Evolutionary conservation across 441 rosid species (phyloP).

Genomic region (Populus hybrid): DNA sequence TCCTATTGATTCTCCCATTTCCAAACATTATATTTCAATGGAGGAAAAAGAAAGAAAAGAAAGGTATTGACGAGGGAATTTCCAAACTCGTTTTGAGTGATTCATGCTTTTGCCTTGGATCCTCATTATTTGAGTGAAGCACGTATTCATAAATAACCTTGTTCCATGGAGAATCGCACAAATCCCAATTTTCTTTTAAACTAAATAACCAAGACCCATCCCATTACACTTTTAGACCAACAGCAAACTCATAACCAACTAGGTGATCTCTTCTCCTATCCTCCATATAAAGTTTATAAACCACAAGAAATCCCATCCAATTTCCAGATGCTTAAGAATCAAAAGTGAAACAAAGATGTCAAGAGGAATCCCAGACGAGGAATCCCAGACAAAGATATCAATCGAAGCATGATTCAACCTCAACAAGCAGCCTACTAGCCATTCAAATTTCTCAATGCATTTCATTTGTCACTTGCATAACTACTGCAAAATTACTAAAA

Average conservation of each 20-base stretch:
- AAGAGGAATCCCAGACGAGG: too few species aligned
- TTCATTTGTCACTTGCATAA: neutral
- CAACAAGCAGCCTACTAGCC: neutral
- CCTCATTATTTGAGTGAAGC: neutral
- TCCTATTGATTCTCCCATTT: neutral
- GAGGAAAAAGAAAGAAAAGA: neutral
- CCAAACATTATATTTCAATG: neutral
- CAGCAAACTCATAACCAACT: neutral
- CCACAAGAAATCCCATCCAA: neutral
- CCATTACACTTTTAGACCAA: neutral
- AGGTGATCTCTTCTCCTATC: neutral
- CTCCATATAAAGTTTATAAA: neutral
- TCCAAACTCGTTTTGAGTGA: neutral
- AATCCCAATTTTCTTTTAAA: neutral
- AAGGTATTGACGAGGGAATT: neutral
- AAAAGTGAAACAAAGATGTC: neutral
- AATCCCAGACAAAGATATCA: neutral
- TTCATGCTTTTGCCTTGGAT: neutral
- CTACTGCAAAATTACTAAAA: neutral
- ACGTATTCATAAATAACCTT: neutral
- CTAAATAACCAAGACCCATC: neutral
- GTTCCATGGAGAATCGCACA: neutral
- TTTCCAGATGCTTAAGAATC: neutral
- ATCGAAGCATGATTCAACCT: neutral
- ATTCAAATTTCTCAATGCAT: neutral